Percentiles rank a stretch among this genome's conserved stretches.
These are phyloP conservation scores for Hymenoscyphus fructigenus DNA, from an alignment of 2,329 filamentous ascomycete genomes.

Conservation along the genomic window DNA sequence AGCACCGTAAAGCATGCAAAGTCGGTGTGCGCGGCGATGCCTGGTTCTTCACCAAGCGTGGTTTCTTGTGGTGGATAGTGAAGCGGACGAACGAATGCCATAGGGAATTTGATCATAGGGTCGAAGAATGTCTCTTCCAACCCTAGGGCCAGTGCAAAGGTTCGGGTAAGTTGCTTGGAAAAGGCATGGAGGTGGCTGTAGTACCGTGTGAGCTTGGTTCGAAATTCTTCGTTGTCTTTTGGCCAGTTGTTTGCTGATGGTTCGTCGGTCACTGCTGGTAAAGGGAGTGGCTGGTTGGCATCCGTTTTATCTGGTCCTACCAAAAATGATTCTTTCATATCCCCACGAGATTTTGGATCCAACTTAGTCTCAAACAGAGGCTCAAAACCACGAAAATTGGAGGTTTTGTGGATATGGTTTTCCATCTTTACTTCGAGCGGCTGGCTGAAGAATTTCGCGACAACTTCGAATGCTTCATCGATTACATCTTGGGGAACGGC, in stretches of 20 bases:
- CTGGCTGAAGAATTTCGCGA: slow-evolving; percentile 27
- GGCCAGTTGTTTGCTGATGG: slow-evolving; percentile 48
- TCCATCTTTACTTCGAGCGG: slow-evolving; percentile 30
- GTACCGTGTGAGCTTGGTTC: slow-evolving; percentile 44
- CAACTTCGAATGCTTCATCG: slow-evolving; percentile 37
- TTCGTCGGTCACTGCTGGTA: too few relatives aligned
- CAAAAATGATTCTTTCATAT: slow-evolving; percentile 39
- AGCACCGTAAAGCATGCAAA: slow-evolving; percentile 35
- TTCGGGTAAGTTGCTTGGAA: slow-evolving; percentile 47
- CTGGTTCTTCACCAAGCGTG: slow-evolving; percentile 25
- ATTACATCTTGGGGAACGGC: slow-evolving; percentile 44
- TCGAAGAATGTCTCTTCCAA: slow-evolving; percentile 51
- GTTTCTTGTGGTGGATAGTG: slow-evolving; percentile 42
- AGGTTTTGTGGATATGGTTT: slow-evolving; percentile 26
- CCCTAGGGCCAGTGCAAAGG: slow-evolving; percentile 53
- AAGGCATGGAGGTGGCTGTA: slow-evolving; percentile 46
- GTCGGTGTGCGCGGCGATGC: slow-evolving; percentile 41
- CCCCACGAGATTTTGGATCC: slow-evolving; percentile 18
- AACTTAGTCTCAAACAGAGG: slow-evolving; percentile 22
- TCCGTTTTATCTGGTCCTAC: too few relatives aligned
- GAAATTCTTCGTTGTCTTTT: slow-evolving; percentile 54
- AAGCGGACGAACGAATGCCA: slow-evolving; percentile 34
- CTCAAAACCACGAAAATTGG: slow-evolving; percentile 30
- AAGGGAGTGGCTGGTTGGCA: too few relatives aligned
- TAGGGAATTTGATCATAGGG: slow-evolving; percentile 50